A percentile compares a stretch with the other conserved stretches of the same genome.
These are phyloP conservation scores for Aspergillus flavus DNA, from an alignment of 2,329 filamentous ascomycete genomes.

Conservation along the genomic window DNA sequence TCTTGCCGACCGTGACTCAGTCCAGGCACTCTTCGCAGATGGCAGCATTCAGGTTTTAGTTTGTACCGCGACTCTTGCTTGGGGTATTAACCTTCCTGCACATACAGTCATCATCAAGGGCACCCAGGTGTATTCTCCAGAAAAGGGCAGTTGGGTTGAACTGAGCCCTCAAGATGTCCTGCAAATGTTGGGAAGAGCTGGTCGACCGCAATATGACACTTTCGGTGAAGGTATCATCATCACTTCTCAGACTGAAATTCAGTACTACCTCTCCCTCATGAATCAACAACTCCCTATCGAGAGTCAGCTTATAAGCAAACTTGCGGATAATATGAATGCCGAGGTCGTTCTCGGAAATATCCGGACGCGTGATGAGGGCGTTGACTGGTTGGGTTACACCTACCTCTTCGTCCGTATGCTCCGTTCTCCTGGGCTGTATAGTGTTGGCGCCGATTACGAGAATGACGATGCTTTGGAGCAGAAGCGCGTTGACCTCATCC, in stretches of 20 bases:
- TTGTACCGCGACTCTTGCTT: conserved; percentile 95
- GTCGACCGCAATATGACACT: conserved; percentile 93
- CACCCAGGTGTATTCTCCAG: conserved; percentile 95
- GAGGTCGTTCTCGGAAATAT: conserved; percentile 95
- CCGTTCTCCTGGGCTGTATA: conserved; percentile 89
- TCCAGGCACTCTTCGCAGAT: conserved; percentile 91
- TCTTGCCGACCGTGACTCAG: conserved; percentile 88
- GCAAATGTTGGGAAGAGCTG: conserved; percentile 97
- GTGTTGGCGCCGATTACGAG: conserved; percentile 93
- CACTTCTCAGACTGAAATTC: conserved; percentile 90
- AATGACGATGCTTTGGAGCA: conserved; percentile 90
- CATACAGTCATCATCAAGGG: conserved; percentile 99
- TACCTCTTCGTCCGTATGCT: conserved; percentile 98
- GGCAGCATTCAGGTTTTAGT: conserved; percentile 93
- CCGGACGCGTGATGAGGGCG: conserved; percentile 86
- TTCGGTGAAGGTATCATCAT: conserved; percentile 99
- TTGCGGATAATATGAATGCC: conserved; percentile 95
- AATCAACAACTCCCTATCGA: conserved; percentile 98
- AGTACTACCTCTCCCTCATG: conserved; percentile 94
- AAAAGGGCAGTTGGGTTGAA: conserved; percentile 98
- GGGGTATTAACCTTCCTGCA: conserved; percentile 97
- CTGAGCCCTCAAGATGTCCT: conserved; percentile 95
- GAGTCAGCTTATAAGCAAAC: conserved; percentile 87
- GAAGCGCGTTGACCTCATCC: conserved; percentile 94
- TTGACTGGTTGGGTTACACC: conserved; percentile 99